phyloP scores from a whole-genome alignment of 1,139 yeast species.

The Meyerozyma elateridarum region DNA sequence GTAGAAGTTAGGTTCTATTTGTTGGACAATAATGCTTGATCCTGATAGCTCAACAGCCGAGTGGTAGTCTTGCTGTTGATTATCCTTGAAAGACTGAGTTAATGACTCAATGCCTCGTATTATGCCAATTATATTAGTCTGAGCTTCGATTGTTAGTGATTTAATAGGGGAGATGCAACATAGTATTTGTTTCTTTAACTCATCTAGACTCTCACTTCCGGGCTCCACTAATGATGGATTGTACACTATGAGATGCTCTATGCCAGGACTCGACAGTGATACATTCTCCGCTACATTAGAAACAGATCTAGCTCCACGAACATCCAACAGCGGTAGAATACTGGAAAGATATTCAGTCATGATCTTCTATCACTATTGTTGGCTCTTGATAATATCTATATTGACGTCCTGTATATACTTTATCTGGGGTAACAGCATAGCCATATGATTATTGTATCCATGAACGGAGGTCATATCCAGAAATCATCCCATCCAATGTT shows the following conservation, averaged over 20 bases:
- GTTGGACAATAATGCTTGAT: slow-evolving; percentile 25
- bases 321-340: slow-evolving; percentile 3
- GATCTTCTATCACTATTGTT: no score
- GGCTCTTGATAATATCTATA: no score
- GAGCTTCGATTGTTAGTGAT: slow-evolving; percentile 10
- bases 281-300: no score
- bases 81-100: slow-evolving; percentile 16
- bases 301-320: no score
- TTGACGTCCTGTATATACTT: no score
- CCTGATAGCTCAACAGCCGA: no score
- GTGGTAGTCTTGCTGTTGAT: slow-evolving; percentile 10
- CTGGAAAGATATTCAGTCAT: slow-evolving; percentile 1
- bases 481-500: slow-evolving; percentile 76
- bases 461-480: slow-evolving; percentile 46
- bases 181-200: slow-evolving; percentile 26
- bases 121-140: slow-evolving; percentile 28
- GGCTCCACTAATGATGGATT: background rate
- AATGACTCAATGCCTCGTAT: slow-evolving; percentile 35
- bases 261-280: no score
- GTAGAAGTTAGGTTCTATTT: slow-evolving; percentile 23
- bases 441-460: no score
- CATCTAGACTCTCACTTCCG: slow-evolving; percentile 21
- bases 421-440: no score
- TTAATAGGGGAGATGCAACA: slow-evolving; percentile 22
- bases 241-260: slow-evolving; percentile 1